Percentiles rank a stretch among this genome's conserved stretches.
phyloP scores from a whole-genome alignment of 345 rosid genomes.

The Boechera retrofracta region DNA sequence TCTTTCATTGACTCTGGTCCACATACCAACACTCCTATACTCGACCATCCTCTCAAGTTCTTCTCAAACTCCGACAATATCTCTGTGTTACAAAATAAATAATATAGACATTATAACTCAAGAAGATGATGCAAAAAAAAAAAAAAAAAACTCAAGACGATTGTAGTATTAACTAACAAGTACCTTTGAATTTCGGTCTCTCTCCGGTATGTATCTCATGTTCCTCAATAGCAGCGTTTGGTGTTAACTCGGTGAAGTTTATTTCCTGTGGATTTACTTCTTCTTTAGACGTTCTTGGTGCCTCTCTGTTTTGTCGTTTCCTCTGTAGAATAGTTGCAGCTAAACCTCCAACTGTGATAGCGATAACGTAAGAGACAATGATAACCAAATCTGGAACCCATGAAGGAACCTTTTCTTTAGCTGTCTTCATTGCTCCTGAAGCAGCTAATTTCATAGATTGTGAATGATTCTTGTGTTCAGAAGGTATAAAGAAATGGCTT shows the following conservation, averaged over 20 bases:
- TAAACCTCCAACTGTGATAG: constrained; percentile 48
- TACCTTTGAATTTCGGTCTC: constrained; percentile 85
- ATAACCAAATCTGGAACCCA: constrained; percentile 66
- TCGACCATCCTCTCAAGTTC: constrained; percentile 52
- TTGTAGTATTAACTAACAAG: background rate
- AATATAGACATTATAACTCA: background rate
- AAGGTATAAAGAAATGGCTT: constrained; percentile 57
- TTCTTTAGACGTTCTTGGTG: constrained; percentile 45
- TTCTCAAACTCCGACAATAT: constrained; percentile 53
- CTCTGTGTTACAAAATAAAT: constrained; percentile 47
- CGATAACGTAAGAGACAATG: constrained; percentile 58
- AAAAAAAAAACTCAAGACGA: background rate
- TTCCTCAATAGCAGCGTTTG: constrained; percentile 44
- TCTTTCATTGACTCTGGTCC: constrained; percentile 82
- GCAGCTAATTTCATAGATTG: constrained; percentile 45
- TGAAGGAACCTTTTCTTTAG: constrained; percentile 68
- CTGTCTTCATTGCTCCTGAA: constrained; percentile 47
- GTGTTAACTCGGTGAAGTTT: constrained; percentile 36
- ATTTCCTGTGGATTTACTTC: constrained; percentile 42
- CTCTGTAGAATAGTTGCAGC: constrained; percentile 60
- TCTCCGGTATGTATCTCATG: constrained; percentile 68
- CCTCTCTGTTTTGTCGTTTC: constrained; percentile 56
- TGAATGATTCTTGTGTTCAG: constrained; percentile 49
- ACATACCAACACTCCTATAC: constrained; percentile 76
- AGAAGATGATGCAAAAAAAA: too few relatives aligned